Evolutionary conservation across 2,329 filamentous ascomycete genomes (phyloP).

Genomic region (Stachybotrys elegans): DNA sequence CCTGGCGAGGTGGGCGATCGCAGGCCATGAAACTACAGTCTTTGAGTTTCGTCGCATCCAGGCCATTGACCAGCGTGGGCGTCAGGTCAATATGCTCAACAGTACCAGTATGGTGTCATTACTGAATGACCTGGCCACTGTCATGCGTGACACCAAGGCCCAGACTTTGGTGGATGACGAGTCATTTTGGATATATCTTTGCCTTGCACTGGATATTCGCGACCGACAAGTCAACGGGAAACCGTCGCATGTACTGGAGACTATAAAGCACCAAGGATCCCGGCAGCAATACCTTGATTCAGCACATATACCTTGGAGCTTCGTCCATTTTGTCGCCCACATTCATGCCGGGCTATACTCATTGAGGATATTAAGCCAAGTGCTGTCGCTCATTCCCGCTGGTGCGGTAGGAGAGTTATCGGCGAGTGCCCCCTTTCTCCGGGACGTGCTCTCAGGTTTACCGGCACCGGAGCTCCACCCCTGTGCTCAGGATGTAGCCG

Average conservation of each 20-base stretch:
- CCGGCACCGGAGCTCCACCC: no score
- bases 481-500: no score
- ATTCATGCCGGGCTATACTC: constrained; percentile 58
- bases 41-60: constrained; percentile 33
- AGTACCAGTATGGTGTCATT: constrained; percentile 5
- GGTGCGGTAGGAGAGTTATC: no score
- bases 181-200: constrained; percentile 19
- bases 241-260: constrained; percentile 15
- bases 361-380: constrained; percentile 42
- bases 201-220: constrained; percentile 21
- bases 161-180: constrained; percentile 1
- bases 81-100: constrained; percentile 13
- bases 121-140: constrained; percentile 12
- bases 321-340: constrained; percentile 57
- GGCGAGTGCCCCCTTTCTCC: no score
- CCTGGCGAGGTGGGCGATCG: constrained; percentile 26
- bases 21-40: constrained; percentile 12
- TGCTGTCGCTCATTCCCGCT: constrained; percentile 17
- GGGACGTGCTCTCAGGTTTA: no score
- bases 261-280: background rate
- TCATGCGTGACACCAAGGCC: constrained; percentile 11
- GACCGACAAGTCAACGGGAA: constrained; percentile 23
- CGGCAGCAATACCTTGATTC: background rate
- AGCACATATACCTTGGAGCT: constrained; percentile 42
- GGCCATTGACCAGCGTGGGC: constrained; percentile 20